Conservation (phyloP, 805 yeast species). For the Candida andamanensis region DNA sequence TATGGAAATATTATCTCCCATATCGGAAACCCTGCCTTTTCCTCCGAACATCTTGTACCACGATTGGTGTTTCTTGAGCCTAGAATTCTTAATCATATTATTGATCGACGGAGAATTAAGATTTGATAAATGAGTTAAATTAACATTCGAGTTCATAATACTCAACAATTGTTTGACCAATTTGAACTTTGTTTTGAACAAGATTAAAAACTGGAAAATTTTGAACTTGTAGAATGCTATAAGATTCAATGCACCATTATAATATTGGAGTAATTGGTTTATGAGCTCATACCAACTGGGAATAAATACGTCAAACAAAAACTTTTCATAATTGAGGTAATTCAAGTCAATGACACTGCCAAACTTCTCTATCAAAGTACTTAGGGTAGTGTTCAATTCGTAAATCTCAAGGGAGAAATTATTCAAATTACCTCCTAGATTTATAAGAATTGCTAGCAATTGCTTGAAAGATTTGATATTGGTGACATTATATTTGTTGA, state of each 20-base stretch:
- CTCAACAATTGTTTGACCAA: constrained; percentile 33
- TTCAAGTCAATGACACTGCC: constrained; percentile 50
- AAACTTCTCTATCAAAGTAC: constrained; percentile 41
- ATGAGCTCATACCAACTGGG: constrained; percentile 49
- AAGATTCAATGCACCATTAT: constrained; percentile 38
- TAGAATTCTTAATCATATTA: constrained; percentile 27
- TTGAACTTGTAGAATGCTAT: constrained; percentile 48
- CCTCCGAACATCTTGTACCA: constrained; percentile 44
- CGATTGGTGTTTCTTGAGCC: constrained; percentile 18
- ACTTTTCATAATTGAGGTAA: constrained; percentile 45
- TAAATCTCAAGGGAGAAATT: constrained; percentile 47
- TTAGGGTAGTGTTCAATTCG: constrained; percentile 18
- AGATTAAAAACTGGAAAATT: constrained; percentile 43
- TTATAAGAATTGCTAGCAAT: constrained; percentile 38
- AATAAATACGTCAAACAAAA: constrained; percentile 31
- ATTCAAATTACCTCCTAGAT: constrained; percentile 54
- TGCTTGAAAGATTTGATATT: constrained; percentile 36
- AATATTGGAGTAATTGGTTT: constrained; percentile 43
- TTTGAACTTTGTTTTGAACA: constrained; percentile 35
- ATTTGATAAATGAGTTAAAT: constrained; percentile 23
- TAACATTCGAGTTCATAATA: constrained; percentile 16
- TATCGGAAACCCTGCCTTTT: too few relatives aligned
- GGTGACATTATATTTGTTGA: constrained; percentile 35
- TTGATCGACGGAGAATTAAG: constrained; percentile 36
- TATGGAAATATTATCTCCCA: too few relatives aligned